These are phyloP conservation scores for Kalmusia sp. DNA, from an alignment of 2,329 filamentous ascomycete genomes.

Conservation along the genomic window DNA sequence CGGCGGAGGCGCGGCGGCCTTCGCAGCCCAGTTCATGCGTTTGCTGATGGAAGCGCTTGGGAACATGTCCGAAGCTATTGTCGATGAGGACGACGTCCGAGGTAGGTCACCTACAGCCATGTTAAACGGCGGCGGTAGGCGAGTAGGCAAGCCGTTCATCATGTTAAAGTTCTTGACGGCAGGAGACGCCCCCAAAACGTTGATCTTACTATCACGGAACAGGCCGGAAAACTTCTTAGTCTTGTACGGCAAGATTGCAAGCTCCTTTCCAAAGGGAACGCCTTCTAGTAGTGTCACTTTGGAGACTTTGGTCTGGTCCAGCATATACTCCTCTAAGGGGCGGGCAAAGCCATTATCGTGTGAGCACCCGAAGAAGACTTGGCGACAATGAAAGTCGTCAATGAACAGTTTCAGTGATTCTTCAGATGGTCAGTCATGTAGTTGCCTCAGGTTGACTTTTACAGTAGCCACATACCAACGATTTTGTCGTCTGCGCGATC, in stretches of 20 bases:
- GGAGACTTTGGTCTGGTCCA: constrained; percentile 49
- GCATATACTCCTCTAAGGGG: constrained; percentile 58
- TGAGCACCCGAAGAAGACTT: constrained; percentile 66
- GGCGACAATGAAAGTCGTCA: constrained; percentile 66
- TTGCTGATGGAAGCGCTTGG: constrained; percentile 16
- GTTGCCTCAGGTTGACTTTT: too few species aligned
- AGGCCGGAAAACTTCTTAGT: constrained; percentile 59
- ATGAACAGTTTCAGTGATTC: constrained; percentile 63
- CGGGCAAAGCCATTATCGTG: constrained; percentile 63
- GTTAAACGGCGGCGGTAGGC: constrained; percentile 31
- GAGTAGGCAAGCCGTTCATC: constrained; percentile 31
- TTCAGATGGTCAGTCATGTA: constrained; percentile 29
- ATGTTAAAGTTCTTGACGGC: constrained; percentile 24
- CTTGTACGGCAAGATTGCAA: constrained; percentile 58
- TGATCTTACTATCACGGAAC: constrained; percentile 62
- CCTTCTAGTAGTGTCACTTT: constrained; percentile 65
- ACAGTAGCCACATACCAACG: constrained; percentile 57
- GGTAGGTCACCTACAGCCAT: constrained; percentile 17
- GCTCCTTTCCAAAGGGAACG: constrained; percentile 61
- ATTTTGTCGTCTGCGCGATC: constrained; percentile 56
- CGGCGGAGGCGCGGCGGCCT: constrained; percentile 44
- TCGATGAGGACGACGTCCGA: constrained; percentile 39
- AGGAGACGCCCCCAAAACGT: constrained; percentile 7
- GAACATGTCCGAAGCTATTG: constrained; percentile 30
- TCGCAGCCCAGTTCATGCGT: constrained; percentile 39